phyloP scores from a whole-genome alignment of 2,329 filamentous ascomycete genomes.

The Colletotrichum gloeosporioides region DNA sequence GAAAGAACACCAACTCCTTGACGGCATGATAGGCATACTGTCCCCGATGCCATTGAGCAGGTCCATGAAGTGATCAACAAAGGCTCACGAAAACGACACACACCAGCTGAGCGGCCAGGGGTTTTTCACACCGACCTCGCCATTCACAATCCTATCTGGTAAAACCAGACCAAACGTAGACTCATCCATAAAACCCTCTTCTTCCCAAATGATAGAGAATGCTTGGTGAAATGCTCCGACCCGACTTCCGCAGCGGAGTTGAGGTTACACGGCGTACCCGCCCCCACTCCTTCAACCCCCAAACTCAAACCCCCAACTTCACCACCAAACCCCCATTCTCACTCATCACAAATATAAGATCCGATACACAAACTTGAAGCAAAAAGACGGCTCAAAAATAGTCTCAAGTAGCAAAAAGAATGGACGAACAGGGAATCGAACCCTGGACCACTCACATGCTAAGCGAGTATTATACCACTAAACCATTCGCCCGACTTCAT shows the following conservation, averaged over 20 bases:
- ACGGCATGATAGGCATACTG: too few species aligned
- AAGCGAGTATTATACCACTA: slow-evolving; percentile 4
- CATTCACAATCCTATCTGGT: too few species aligned
- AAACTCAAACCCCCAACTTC: not conserved
- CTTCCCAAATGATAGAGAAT: not conserved
- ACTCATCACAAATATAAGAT: not conserved
- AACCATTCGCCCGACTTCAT: not conserved
- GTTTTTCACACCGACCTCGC: too few species aligned
- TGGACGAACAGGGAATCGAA: not conserved
- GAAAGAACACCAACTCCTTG: too few species aligned
- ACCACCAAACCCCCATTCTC: not conserved
- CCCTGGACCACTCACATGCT: not conserved
- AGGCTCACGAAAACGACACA: not conserved
- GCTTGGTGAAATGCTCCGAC: not conserved
- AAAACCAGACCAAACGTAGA: accelerated
- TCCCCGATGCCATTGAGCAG: not conserved
- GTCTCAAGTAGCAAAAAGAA: not conserved
- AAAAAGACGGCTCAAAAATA: not conserved
- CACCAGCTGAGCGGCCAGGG: too few species aligned
- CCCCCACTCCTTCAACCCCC: not conserved
- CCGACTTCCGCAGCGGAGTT: not conserved
- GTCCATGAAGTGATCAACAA: not conserved
- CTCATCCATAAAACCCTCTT: accelerated
- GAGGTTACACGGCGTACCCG: not conserved
- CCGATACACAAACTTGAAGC: accelerated